Percentiles rank a stretch among this genome's conserved stretches.
Evolutionary conservation across 179 eudicot genomes (phyloP).

Genomic region (Beta corolliflora): DNA sequence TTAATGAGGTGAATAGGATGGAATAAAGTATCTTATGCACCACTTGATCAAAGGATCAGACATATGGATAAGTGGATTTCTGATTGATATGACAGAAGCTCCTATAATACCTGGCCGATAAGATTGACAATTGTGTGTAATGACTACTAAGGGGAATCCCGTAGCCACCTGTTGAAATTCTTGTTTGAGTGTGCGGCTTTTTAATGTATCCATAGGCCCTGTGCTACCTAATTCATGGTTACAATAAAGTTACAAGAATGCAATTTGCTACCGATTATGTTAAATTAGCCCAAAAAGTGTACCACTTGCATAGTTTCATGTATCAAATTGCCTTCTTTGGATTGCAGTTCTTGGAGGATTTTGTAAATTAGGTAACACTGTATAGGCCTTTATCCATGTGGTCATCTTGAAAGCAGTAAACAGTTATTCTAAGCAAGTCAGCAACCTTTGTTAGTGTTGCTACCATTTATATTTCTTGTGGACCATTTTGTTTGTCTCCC

Average conservation of each 20-base stretch:
- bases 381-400: background rate
- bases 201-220: background rate
- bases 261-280: too few species aligned
- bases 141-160: background rate
- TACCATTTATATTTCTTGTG: background rate
- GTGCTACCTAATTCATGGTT: too few species aligned
- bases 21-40: background rate
- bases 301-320: too few species aligned
- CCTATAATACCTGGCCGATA: background rate
- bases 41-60: background rate
- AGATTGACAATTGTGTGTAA: background rate
- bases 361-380: too few species aligned
- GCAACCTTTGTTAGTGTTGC: background rate
- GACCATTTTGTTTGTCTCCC: constrained; percentile 6
- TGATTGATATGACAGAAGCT: background rate
- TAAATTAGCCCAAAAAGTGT: too few species aligned
- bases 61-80: background rate
- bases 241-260: too few species aligned
- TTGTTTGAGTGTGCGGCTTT: background rate
- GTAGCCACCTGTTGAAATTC: background rate
- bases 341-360: too few species aligned
- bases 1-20: background rate
- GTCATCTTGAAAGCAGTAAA: background rate
- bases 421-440: background rate
- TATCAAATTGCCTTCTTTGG: too few species aligned